phyloP scores from a whole-genome alignment of 257 asterid species.

The Solanum virginianum region DNA sequence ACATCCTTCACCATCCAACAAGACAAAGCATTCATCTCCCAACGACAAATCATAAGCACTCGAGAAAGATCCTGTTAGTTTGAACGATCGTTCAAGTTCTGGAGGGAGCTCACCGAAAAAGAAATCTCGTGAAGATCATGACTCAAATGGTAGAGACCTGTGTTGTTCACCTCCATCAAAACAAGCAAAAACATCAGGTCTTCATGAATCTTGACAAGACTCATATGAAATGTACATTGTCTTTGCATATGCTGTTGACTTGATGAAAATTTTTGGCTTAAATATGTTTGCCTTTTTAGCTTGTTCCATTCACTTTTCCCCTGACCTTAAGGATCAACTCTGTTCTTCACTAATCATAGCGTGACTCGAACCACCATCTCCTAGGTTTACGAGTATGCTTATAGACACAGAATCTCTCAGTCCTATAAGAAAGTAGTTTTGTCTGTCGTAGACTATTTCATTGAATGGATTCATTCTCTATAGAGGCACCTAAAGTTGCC shows the following conservation, averaged over 20 bases:
- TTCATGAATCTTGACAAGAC: not conserved
- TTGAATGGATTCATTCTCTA: not conserved
- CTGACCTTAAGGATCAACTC: not conserved
- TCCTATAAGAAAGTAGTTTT: not conserved
- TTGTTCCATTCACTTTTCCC: not conserved
- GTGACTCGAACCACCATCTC: not conserved
- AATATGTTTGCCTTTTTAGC: not conserved
- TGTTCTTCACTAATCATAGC: not conserved
- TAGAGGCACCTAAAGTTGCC: not conserved
- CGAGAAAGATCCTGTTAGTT: not conserved
- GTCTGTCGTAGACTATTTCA: not conserved
- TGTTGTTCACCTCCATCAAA: slow-evolving; percentile 11
- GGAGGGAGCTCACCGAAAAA: slow-evolving; percentile 11
- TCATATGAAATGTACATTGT: not conserved
- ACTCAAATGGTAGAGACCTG: not conserved
- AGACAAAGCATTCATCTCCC: slow-evolving; percentile 11
- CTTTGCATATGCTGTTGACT: slow-evolving; percentile 3
- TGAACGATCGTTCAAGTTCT: slow-evolving; percentile 2
- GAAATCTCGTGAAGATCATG: slow-evolving; percentile 15
- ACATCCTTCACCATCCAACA: slow-evolving; percentile 8
- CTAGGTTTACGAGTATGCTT: not conserved
- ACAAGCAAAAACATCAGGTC: slow-evolving; percentile 25
- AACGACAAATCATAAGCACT: slow-evolving; percentile 16
- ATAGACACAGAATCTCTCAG: not conserved
- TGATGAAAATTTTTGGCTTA: not conserved